Percentiles rank a stretch among this genome's conserved stretches.
phyloP scores from a whole-genome alignment of 768 basidiomycete genomes.

The Hydnomerulius pinastri region DNA sequence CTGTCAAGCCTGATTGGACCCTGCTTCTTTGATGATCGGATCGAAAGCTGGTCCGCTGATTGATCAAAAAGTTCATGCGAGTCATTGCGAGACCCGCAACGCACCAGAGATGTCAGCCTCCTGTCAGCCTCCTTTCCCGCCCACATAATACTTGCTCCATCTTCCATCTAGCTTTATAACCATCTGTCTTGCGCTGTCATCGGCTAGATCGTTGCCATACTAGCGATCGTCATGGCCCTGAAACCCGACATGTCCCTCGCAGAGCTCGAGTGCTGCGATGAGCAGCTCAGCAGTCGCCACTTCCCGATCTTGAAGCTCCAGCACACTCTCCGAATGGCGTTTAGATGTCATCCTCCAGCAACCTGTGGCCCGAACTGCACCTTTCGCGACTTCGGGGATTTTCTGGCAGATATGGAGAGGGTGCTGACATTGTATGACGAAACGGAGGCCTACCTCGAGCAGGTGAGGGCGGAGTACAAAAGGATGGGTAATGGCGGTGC shows the following conservation, averaged over 20 bases:
- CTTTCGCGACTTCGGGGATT: constrained; percentile 14
- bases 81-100: too few relatives aligned
- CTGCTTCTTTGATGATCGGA: too few relatives aligned
- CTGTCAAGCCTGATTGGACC: too few relatives aligned
- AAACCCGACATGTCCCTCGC: constrained; percentile 9
- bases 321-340: constrained; percentile 4
- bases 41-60: too few relatives aligned
- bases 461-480: too few relatives aligned
- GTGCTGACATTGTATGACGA: constrained; percentile 8
- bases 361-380: constrained; percentile 10
- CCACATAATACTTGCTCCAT: too few relatives aligned
- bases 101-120: neutral
- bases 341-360: neutral
- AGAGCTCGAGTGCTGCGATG: constrained; percentile 16
- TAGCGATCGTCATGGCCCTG: neutral
- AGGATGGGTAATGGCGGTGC: too few relatives aligned
- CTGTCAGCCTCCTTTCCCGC: too few relatives aligned
- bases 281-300: constrained; percentile 11
- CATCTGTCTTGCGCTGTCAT: too few relatives aligned
- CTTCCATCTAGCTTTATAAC: neutral
- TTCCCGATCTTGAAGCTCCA: constrained; percentile 12
- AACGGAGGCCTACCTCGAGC: constrained; percentile 6
- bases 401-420: constrained; percentile 8
- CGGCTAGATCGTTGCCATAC: too few relatives aligned
- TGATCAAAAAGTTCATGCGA: too few relatives aligned